Percentiles rank a stretch among this genome's conserved stretches.
These are phyloP conservation scores for Heliamphora pulchella DNA, from an alignment of 179 eudicot species.

Conservation along the genomic window DNA sequence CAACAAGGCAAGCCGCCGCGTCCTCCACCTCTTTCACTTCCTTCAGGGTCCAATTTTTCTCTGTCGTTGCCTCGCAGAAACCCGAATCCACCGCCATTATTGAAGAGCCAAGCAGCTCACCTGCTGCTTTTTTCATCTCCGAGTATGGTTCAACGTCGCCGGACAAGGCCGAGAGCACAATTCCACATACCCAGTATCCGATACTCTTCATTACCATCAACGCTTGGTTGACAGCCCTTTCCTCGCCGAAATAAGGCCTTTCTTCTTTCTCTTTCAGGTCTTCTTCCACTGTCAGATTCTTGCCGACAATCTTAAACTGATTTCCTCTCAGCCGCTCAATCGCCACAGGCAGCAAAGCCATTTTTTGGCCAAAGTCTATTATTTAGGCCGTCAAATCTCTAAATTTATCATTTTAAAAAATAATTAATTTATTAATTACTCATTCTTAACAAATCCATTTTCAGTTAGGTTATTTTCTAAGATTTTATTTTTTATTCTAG, in stretches of 20 bases:
- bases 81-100: conserved; percentile 17
- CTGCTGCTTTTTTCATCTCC: conserved; percentile 16
- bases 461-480: too few relatives aligned
- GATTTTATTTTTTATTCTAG: too few relatives aligned
- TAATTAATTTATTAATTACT: too few relatives aligned
- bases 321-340: conserved; percentile 21
- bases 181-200: conserved; percentile 32
- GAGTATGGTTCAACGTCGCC: conserved; percentile 22
- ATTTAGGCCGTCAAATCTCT: too few relatives aligned
- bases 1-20: conserved; percentile 17
- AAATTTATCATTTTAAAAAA: too few relatives aligned
- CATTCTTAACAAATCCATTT: too few relatives aligned
- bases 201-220: conserved; percentile 35
- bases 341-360: background rate
- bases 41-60: conserved; percentile 21
- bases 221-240: conserved; percentile 37
- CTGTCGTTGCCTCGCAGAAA: conserved; percentile 11
- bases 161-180: conserved; percentile 38
- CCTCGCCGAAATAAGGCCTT: conserved; percentile 18
- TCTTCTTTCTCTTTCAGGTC: conserved; percentile 1
- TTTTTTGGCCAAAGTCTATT: too few relatives aligned
- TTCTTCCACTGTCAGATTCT: conserved; percentile 11
- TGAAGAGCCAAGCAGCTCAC: conserved; percentile 5
- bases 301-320: conserved; percentile 13
- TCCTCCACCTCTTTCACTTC: conserved; percentile 39